Base-by-base conservation (phyloP, 805 yeast genomes). In the Candida golubevii region DNA sequence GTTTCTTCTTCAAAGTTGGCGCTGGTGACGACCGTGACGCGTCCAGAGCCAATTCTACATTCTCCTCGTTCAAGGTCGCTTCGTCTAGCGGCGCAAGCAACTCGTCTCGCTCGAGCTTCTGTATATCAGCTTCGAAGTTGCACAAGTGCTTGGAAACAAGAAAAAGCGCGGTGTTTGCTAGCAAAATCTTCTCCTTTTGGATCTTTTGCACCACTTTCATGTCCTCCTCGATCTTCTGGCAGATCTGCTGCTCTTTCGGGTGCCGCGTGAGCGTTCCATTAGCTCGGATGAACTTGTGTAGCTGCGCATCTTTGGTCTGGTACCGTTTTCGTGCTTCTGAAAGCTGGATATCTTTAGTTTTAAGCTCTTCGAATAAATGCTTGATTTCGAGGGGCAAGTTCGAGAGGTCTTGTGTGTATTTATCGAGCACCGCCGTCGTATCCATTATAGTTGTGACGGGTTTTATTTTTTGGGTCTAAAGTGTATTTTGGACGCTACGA, bases 351-450 rank as follows among this genome's bases (percentile, higher is more conserved):
- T 91, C 98, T 47, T 83, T 79, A 33, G 72, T 76, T 41, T 83
- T 76, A 32, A 91, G 74, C 62, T 93, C 98, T 41, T 85, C 85
- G 38, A 91, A 67, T 32, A 88, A 67, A 57, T 85, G 88, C 42
- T 83, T 83, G 36, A 91, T 75, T 63, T 91, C 99, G 6, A 88
- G 82, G 23, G 97, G 97, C 36, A 93, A 74, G 55, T 90, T 91
- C 9, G 91, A 80, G 35, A 91, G 71, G 52, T 80, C 84, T 59
- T 78, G 83, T 2, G 75, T 70, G 47, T 69, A 69, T 50, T 70
- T 70, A 48, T 69, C 75, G 23, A 71, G 59, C 11, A 72, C 73
- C 1, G 93, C 78, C n/a, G 96, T 89, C 4, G 97, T 90, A 66
- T 90, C 98, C 96, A 88, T 88, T 11, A 18, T 43, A 18, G 5